phyloP scores from a whole-genome alignment of 768 basidiomycete species.

The Arthromyces matolae region DNA sequence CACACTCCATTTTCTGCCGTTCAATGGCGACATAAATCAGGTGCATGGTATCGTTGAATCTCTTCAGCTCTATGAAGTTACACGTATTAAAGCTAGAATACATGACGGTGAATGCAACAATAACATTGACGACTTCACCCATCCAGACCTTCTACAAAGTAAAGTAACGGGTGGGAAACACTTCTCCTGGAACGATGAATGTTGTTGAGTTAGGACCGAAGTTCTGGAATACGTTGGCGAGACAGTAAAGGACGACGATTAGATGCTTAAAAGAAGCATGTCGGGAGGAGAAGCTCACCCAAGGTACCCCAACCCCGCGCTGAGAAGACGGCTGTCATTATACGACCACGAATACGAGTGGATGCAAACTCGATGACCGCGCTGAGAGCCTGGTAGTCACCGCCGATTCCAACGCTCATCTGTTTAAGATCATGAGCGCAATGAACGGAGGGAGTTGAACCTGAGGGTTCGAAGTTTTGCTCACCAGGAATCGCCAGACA shows the following conservation, averaged over 20 bases:
- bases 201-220: slow-evolving; percentile 81
- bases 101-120: too few species aligned
- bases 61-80: too few species aligned
- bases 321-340: slow-evolving; percentile 88
- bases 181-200: slow-evolving; percentile 77
- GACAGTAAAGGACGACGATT: slow-evolving; percentile 76
- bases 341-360: slow-evolving; percentile 68
- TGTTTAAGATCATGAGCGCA: not conserved
- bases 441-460: too few species aligned
- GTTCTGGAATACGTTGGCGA: slow-evolving; percentile 87
- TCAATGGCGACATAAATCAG: too few species aligned
- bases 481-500: slow-evolving; percentile 75
- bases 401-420: slow-evolving; percentile 75
- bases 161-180: slow-evolving; percentile 86
- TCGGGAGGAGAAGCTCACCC: too few species aligned
- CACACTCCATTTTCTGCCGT: too few species aligned
- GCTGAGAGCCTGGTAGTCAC: slow-evolving; percentile 82
- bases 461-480: too few species aligned
- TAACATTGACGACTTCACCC: too few species aligned
- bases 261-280: not conserved
- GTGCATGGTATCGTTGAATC: too few species aligned
- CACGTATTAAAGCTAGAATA: too few species aligned
- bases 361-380: slow-evolving; percentile 88
- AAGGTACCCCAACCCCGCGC: slow-evolving; percentile 87
- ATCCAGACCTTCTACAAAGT: too few species aligned